Evolutionary conservation across 441 rosid species (phyloP), one percentile per base, ranked within the genome.

Genomic region (Populus hybrid): DNA sequence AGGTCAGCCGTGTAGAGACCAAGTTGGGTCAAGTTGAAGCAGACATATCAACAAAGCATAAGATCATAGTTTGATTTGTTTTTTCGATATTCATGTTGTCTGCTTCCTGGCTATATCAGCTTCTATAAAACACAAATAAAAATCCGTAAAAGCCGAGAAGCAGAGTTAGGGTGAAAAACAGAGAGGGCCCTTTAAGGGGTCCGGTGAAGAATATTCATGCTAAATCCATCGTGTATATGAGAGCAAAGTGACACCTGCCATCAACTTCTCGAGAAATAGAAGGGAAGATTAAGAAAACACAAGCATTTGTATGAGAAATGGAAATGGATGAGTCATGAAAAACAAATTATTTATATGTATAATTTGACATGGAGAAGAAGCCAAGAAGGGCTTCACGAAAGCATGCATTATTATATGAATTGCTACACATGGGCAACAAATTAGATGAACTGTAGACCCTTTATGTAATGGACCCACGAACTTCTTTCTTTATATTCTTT

Each of bases 371-470:
- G 65, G 65, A 21, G 65, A 61, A 61, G 1, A 61, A 61, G 65
- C 65, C 65, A 61, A 23, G 65, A 9, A 21, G 65, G 65, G 65
- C 70, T 67, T 40, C 23, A 67, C 32, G 70, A 19, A 4, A 3
- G 57, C 50, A 38, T 69, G 65, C 24, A 70, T 40, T 23, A 79
- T 74, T 72, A 69, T 74, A 76, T 70, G 65, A 69, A 74, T 59
- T 78, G 64, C 74, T 84, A 83, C 85, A 80, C 82, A 80, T 80
- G 86, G 76, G 59, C 42, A 79, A 73, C 81, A 80, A 83, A 59
- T 64, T 80, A 70, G 82, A 65, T 83, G 79, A 82, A 82, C 85
- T 76, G 82, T 80, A 79, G 16, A 7, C 59, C 40, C 70, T 79
- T 59, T 61, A 28, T 57, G 75, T 57, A 68, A 23, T 78, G 85